phyloP scores from a whole-genome alignment of 371 early-diverging fungal species.

The Mucor racemosus region DNA sequence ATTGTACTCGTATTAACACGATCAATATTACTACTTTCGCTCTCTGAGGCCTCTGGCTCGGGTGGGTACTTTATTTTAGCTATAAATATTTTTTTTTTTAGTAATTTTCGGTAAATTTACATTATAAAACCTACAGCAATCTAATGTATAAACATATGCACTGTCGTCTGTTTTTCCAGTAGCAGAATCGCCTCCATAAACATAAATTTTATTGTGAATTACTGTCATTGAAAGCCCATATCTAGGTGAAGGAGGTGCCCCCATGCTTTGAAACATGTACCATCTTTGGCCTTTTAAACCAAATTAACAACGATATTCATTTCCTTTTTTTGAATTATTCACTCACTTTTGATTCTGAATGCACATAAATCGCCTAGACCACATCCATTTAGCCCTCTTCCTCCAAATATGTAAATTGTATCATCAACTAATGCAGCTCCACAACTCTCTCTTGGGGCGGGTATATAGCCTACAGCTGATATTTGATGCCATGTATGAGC shows the following conservation, averaged over 20 bases:
- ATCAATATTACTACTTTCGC: constrained; percentile 4
- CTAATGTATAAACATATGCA: constrained; percentile 56
- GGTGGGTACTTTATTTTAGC: constrained; percentile 59
- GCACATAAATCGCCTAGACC: constrained; percentile 66
- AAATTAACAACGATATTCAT: constrained; percentile 3
- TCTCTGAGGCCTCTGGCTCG: constrained; percentile 17
- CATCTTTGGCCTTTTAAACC: constrained; percentile 56
- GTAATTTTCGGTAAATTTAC: neutral
- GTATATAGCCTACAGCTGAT: constrained; percentile 65
- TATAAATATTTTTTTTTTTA: constrained; percentile 15
- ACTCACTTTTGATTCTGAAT: constrained; percentile 61
- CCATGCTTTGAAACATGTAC: constrained; percentile 71
- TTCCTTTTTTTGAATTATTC: neutral
- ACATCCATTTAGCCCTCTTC: constrained; percentile 57
- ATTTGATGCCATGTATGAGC: constrained; percentile 59
- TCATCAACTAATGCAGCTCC: constrained; percentile 66
- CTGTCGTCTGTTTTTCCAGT: constrained; percentile 43
- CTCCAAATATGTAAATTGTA: constrained; percentile 73
- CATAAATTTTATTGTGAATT: constrained; percentile 58
- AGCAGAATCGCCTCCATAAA: constrained; percentile 61
- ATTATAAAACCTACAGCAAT: constrained; percentile 51
- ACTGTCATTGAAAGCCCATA: constrained; percentile 60
- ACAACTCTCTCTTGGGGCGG: constrained; percentile 64
- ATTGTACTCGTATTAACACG: constrained; percentile 4
- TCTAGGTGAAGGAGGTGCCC: constrained; percentile 63